Base-by-base conservation (phyloP, 148 eudicot species). In the Beta vulgaris region DNA sequence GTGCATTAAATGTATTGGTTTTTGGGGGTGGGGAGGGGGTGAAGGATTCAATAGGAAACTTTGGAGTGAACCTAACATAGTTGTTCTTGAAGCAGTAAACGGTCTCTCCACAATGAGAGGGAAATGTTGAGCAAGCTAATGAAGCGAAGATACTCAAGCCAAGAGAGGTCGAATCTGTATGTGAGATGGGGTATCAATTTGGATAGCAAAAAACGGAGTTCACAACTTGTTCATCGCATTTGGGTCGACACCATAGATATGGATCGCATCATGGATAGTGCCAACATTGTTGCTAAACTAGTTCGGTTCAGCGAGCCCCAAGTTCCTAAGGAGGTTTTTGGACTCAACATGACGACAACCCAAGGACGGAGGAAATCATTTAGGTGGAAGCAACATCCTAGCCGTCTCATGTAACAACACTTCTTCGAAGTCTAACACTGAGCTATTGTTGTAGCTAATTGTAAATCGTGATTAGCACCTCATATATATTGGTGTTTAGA, bases 241-340 rank as follows among this genome's bases (percentile, higher is more conserved):
- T 96, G 99, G 99, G 82, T 78, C 3, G 77, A 85, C 35, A 73
- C 82, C 12, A 76, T 75, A 34, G 91, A 89, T 67, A 79, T 88
- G 82, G 86, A 89, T 72, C 93, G 89, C 82, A 81, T 96, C 68
- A 69, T 78, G 35, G 89, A 91, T 36, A 92, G 99, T 66, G 93
- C 98, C 65, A 65, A 81, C 42, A 55, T 92, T 18, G 88, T 96
- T 31, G 99, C 95, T 29, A 92, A 82, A 79, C 65, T 92, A 65
- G 83, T 87, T 64, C 87, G 86, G 36, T 84, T 92, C 34, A 68
- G 76, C 1, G 84, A 88, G 40, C 85, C 84, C 26, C 88, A 86
- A 62, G 84, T 85, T 67, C 88, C 93, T 8, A 96, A 89, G 73
- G 99, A 92, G 78, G 87, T 91, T 85, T 87, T 92, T 12, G 92